Evolutionary conservation across 768 basidiomycete species (phyloP).

Genomic region (Tubosaeta sp.): DNA sequence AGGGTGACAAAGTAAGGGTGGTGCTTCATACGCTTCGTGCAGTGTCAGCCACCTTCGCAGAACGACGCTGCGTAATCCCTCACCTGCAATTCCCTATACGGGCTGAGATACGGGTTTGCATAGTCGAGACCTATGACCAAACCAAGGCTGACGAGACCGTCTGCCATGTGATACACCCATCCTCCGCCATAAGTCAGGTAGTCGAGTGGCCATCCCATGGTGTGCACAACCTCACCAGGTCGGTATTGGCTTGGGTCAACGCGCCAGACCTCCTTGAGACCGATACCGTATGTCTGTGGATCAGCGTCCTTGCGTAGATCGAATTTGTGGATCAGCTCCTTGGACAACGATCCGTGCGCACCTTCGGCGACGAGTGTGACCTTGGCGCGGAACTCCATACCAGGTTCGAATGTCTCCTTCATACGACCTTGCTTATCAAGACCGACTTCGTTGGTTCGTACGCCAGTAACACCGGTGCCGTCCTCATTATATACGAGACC

Average conservation of each 20-base stretch:
- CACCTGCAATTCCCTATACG: constrained; percentile 91
- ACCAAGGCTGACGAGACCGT: constrained; percentile 84
- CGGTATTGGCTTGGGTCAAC: constrained; percentile 60
- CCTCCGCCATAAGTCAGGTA: constrained; percentile 78
- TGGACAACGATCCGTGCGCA: constrained; percentile 87
- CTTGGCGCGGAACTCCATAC: constrained; percentile 92
- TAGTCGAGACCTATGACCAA: constrained; percentile 94
- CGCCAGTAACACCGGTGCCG: constrained; percentile 45
- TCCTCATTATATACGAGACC: constrained; percentile 68
- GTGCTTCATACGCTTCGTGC: constrained; percentile 80
- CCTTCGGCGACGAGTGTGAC: constrained; percentile 93
- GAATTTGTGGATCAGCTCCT: constrained; percentile 72
- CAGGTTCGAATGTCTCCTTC: constrained; percentile 91
- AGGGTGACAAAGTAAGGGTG: constrained; percentile 89
- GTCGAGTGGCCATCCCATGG: constrained; percentile 91
- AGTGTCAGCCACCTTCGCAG: constrained; percentile 2
- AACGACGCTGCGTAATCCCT: constrained; percentile 16
- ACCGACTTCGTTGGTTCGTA: constrained; percentile 92
- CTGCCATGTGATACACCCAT: constrained; percentile 95
- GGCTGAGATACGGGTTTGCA: constrained; percentile 86
- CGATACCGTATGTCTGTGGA: constrained; percentile 94
- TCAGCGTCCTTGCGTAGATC: constrained; percentile 61
- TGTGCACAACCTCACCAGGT: constrained; percentile 82
- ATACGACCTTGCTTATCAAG: constrained; percentile 69
- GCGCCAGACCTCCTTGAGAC: constrained; percentile 97